Evolutionary conservation across 2,329 filamentous ascomycete genomes (phyloP).

Genomic region (Hortaea werneckii): DNA sequence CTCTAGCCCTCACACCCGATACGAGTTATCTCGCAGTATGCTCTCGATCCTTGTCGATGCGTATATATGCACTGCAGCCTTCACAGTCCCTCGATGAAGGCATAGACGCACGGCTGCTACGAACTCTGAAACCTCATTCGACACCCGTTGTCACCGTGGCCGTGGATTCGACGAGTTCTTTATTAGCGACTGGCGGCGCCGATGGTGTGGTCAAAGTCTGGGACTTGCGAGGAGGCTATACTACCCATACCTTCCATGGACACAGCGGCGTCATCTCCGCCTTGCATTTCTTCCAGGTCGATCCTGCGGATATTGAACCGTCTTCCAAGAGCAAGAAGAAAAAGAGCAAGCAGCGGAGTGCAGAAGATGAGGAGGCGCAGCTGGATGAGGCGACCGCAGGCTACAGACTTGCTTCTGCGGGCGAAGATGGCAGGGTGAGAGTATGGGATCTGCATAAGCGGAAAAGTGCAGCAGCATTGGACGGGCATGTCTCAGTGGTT

Average conservation of each 20-base stretch:
- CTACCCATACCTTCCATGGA: conserved; percentile 90
- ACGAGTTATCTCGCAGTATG: conserved; percentile 82
- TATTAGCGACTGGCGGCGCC: conserved; percentile 84
- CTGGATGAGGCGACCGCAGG: conserved; percentile 44
- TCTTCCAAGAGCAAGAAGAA: conserved; percentile 30
- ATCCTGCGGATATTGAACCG: conserved; percentile 12
- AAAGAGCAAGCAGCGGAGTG: conserved; percentile 38
- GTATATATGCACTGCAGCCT: conserved; percentile 65
- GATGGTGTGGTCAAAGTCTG: conserved; percentile 94
- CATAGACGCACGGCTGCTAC: conserved; percentile 57
- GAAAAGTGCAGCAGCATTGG: conserved; percentile 63
- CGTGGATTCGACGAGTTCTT: conserved; percentile 75
- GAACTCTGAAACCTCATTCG: conserved; percentile 79
- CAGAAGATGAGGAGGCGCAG: conserved; percentile 36
- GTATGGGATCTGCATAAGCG: conserved; percentile 88
- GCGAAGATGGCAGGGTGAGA: conserved; percentile 84
- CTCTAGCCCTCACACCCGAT: conserved; percentile 71
- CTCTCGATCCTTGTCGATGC: conserved; percentile 92
- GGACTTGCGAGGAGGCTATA: conserved; percentile 83
- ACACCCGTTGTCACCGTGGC: conserved; percentile 82
- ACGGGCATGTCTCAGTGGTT: conserved; percentile 94
- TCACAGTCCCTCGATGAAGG: conserved; percentile 43
- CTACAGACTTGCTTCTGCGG: conserved; percentile 79
- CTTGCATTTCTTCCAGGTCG: conserved; percentile 72
- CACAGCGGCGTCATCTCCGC: conserved; percentile 87